phyloP scores from a whole-genome alignment of 495 filamentous ascomycete species.

The Diplogelasinospora grovesii region DNA sequence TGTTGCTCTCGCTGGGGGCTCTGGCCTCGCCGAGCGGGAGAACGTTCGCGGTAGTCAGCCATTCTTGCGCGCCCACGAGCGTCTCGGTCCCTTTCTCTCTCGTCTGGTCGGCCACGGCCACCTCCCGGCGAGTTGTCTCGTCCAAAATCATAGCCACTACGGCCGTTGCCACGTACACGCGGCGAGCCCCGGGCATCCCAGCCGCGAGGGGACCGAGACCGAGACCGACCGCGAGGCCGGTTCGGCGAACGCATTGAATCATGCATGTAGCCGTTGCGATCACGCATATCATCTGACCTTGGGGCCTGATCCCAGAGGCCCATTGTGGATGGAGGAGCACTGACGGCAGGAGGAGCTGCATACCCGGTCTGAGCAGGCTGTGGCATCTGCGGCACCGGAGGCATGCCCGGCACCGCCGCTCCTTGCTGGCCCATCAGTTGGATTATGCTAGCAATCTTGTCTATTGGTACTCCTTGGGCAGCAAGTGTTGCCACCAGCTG shows the following conservation, averaged over 20 bases:
- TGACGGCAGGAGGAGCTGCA: slow-evolving; percentile 19
- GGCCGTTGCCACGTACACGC: slow-evolving; percentile 33
- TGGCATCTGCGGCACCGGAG: slow-evolving; percentile 12
- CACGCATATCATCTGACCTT: slow-evolving; percentile 50
- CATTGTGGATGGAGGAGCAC: slow-evolving; percentile 23
- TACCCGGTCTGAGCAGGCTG: slow-evolving; percentile 22
- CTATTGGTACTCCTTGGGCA: slow-evolving; percentile 37
- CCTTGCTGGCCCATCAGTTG: slow-evolving; percentile 33
- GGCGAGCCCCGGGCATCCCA: slow-evolving; percentile 49
- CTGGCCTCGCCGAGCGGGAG: slow-evolving; percentile 53
- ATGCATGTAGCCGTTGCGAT: slow-evolving; percentile 50
- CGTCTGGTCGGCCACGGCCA: slow-evolving; percentile 52
- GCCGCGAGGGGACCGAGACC: slow-evolving; percentile 63
- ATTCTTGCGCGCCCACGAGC: slow-evolving; percentile 51
- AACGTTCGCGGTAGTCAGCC: slow-evolving; percentile 77
- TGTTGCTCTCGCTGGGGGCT: too few relatives aligned
- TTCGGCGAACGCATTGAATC: slow-evolving; percentile 46
- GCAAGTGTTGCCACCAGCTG: slow-evolving; percentile 44
- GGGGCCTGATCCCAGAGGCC: slow-evolving; percentile 32
- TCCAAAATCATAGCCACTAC: slow-evolving; percentile 35
- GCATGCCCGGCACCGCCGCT: slow-evolving; percentile 11
- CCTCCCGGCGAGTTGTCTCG: slow-evolving; percentile 35
- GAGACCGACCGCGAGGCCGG: slow-evolving; percentile 64
- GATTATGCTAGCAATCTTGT: slow-evolving; percentile 42
- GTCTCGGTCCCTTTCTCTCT: slow-evolving; percentile 41